phyloP scores from a whole-genome alignment of 805 yeast genomes.

The Candida nitratophila region DNA sequence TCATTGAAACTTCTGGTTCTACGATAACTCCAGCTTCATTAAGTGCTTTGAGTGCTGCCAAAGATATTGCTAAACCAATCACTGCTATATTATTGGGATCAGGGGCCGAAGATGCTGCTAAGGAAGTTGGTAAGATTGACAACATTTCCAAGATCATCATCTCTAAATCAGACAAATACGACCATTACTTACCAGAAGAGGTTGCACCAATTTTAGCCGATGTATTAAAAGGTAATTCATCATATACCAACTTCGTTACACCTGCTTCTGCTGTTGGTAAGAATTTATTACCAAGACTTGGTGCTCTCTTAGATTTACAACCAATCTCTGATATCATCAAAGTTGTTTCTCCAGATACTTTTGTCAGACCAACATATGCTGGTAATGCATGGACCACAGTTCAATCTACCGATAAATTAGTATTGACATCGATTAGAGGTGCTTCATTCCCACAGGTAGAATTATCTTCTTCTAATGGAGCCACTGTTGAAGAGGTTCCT shows the following conservation, averaged over 20 bases:
- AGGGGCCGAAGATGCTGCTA: conserved; percentile 42
- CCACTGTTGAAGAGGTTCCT: conserved; percentile 41
- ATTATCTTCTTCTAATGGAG: conserved; percentile 19
- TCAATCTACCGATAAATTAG: conserved; percentile 54
- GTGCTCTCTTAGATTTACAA: conserved; percentile 78
- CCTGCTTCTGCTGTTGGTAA: conserved; percentile 88
- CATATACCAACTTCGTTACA: conserved; percentile 63
- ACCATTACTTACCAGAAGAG: conserved; percentile 73
- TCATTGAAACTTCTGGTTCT: conserved; percentile 57
- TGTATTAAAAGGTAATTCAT: conserved; percentile 31
- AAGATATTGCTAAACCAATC: conserved; percentile 65
- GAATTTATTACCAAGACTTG: conserved; percentile 77
- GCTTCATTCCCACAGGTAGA: conserved; percentile 61
- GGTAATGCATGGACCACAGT: conserved; percentile 90
- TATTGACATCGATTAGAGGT: conserved; percentile 73
- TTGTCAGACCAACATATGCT: conserved; percentile 91
- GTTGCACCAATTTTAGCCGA: conserved; percentile 59
- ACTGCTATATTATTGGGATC: conserved; percentile 75
- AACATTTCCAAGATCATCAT: conserved; percentile 51
- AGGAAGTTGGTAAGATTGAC: conserved; percentile 43
- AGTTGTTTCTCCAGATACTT: conserved; percentile 61
- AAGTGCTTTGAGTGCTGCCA: conserved; percentile 73
- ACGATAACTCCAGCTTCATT: conserved; percentile 60
- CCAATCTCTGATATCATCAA: conserved; percentile 79
- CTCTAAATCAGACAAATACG: conserved; percentile 51